phyloP scores from a whole-genome alignment of 2,329 filamentous ascomycete species.

The Neophaeococcomyces aloes region DNA sequence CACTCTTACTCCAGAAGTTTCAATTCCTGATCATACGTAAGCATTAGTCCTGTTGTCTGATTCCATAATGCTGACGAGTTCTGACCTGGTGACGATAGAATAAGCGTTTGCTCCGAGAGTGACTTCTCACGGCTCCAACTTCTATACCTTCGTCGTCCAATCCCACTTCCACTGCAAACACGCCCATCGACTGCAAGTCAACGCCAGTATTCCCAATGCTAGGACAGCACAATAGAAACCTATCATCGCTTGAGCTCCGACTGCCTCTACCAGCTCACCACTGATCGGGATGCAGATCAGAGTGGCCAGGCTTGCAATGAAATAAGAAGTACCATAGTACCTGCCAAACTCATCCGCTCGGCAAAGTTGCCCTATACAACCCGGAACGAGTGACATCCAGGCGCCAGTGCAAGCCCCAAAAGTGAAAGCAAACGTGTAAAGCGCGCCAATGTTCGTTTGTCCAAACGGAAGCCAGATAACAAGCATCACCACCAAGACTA shows the following conservation, averaged over 20 bases:
- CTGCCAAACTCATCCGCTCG: slow-evolving; percentile 38
- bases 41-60: too few relatives aligned
- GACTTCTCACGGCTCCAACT: too few relatives aligned
- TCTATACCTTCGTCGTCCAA: slow-evolving; percentile 32
- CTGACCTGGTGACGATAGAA: too few relatives aligned
- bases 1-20: too few relatives aligned
- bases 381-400: slow-evolving; percentile 35
- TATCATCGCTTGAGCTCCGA: slow-evolving; percentile 36
- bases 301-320: slow-evolving; percentile 36
- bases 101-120: too few relatives aligned
- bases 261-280: slow-evolving; percentile 36
- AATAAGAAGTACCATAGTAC: slow-evolving; percentile 40
- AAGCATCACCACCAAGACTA: slow-evolving; percentile 33
- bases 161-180: slow-evolving; percentile 29
- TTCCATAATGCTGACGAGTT: too few relatives aligned
- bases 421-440: slow-evolving; percentile 37
- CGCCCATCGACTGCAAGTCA: slow-evolving; percentile 28
- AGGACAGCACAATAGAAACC: slow-evolving; percentile 38
- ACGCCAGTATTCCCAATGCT: slow-evolving; percentile 25
- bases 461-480: slow-evolving; percentile 39
- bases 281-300: slow-evolving; percentile 38
- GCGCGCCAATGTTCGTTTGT: slow-evolving; percentile 27
- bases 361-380: slow-evolving; percentile 40
- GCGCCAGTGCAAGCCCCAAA: slow-evolving; percentile 43
- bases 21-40: too few relatives aligned